Evolutionary conservation across 192 early-diverging fungal genomes (phyloP), one percentile per base, ranked within the genome.

Genomic region (Chytriomyces confervae): DNA sequence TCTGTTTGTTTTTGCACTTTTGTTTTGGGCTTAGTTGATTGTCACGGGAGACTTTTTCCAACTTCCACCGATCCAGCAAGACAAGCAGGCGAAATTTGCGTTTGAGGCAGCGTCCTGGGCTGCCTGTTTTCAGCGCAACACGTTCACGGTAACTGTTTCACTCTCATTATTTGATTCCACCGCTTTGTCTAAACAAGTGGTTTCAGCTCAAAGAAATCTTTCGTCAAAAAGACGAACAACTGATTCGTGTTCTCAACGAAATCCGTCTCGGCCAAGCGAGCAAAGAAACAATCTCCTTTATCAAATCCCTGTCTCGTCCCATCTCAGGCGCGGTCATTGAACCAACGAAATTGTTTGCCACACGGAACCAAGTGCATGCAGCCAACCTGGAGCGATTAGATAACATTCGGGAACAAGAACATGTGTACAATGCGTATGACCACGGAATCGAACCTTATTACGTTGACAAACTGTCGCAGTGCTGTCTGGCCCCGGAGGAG

Each of bases 201-300:
- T 23, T 24, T 13, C 75, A 93, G 80, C 72, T 98, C 69, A 91
- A 83, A 5, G 88, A 92, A 57, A 92, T 96, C 24, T 98, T 94
- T 72, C 83, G 96, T 43, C 96, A 98, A 69, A 92, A 89, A 78
- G 95, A 98, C 77, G 79, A 82, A 84, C 85, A 66, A 16, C 93
- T 98, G 68, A 85, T 94, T 69, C 82, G 89, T 18, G 87, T 98
- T 72, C 86, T 98, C 45, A 95, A 95, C 70, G 94, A 98, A 76
- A 88, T 96, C 81, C 90, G 96, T 51, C 79, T 92, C 49, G 95
- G 95, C 6, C 75, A 78, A n/a, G 62, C 94, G 7, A 89, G 93
- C 0, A 61, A 79, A 0, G 74, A 88, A 47, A 88, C 91, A 3
- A 78, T 83, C 27, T 44, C 75, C 0, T 70, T 86, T 0, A 90